phyloP scores from a whole-genome alignment of 805 yeast genomes.

The Candida lessepsii region DNA sequence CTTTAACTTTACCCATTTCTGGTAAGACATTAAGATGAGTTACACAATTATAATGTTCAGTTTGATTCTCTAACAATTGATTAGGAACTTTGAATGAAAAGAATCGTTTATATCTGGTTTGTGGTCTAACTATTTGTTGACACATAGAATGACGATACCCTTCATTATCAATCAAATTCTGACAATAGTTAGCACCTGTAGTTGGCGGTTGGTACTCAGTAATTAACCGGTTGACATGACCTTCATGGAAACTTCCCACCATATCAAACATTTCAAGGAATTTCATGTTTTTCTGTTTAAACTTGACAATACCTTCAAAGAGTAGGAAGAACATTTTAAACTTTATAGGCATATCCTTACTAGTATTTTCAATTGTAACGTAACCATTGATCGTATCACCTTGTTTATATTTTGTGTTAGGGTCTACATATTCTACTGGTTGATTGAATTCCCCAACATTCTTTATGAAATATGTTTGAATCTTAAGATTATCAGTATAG shows the following conservation, averaged over 20 bases:
- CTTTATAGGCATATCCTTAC: slow-evolving; percentile 37
- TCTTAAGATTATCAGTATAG: slow-evolving; percentile 25
- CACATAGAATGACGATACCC: slow-evolving; percentile 6
- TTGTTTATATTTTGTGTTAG: slow-evolving; percentile 52
- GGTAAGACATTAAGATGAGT: slow-evolving; percentile 39
- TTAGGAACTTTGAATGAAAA: slow-evolving; percentile 43
- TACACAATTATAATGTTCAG: slow-evolving; percentile 29
- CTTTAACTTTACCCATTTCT: slow-evolving; percentile 30
- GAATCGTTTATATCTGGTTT: slow-evolving; percentile 31
- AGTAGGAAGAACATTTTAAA: slow-evolving; percentile 64
- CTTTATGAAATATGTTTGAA: slow-evolving; percentile 32
- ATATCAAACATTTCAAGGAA: slow-evolving; percentile 52
- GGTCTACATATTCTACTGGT: slow-evolving; percentile 28
- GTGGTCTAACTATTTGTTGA: slow-evolving; percentile 1
- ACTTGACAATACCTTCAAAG: slow-evolving; percentile 47
- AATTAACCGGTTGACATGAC: slow-evolving; percentile 29
- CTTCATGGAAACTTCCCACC: slow-evolving; percentile 50
- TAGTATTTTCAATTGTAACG: slow-evolving; percentile 41
- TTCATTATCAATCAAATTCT: slow-evolving; percentile 7
- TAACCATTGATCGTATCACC: slow-evolving; percentile 70
- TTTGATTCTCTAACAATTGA: slow-evolving; percentile 36
- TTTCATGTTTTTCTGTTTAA: slow-evolving; percentile 21
- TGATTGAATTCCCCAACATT: slow-evolving; percentile 30
- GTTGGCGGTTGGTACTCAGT: slow-evolving; percentile 18
- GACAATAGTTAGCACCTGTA: slow-evolving; percentile 7